Evolutionary conservation across 176 grass and related monocot genomes (phyloP).

Genomic region (Alopecurus myosuroides): DNA sequence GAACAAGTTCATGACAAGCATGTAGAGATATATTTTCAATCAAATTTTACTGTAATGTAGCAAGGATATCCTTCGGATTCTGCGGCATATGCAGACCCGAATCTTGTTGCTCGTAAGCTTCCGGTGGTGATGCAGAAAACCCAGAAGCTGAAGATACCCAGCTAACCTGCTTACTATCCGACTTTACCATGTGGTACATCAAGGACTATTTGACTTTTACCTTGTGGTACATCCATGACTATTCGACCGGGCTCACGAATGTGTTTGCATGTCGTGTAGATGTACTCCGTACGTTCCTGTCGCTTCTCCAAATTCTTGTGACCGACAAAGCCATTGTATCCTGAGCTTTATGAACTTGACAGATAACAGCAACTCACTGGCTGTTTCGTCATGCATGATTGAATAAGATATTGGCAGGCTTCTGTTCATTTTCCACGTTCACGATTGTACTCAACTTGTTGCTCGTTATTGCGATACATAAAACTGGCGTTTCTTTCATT

Average conservation of each 20-base stretch:
- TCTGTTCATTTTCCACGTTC: neutral
- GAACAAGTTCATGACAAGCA: neutral
- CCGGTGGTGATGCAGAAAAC: constrained; percentile 60
- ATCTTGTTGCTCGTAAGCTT: constrained; percentile 61
- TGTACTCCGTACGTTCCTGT: neutral
- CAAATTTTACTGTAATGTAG: constrained; percentile 33
- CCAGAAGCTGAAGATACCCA: constrained; percentile 60
- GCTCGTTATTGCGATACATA: neutral
- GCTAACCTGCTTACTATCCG: constrained; percentile 16
- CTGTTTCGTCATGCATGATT: neutral
- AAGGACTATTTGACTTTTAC: neutral
- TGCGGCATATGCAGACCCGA: constrained; percentile 66
- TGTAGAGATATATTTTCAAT: neutral
- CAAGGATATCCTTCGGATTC: constrained; percentile 62
- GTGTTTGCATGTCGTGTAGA: constrained; percentile 9
- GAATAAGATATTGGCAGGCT: neutral
- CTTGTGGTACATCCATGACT: neutral
- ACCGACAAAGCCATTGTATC: neutral
- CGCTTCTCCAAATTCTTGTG: neutral
- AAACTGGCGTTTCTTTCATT: no score
- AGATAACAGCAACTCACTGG: neutral
- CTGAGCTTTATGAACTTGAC: neutral
- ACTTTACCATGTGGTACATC: neutral
- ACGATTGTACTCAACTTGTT: neutral
- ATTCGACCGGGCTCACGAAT: neutral